Evolutionary conservation across 169 alveolate species (phyloP), one percentile per base, ranked within the genome.

Genomic region (Eimeria necatrix): DNA sequence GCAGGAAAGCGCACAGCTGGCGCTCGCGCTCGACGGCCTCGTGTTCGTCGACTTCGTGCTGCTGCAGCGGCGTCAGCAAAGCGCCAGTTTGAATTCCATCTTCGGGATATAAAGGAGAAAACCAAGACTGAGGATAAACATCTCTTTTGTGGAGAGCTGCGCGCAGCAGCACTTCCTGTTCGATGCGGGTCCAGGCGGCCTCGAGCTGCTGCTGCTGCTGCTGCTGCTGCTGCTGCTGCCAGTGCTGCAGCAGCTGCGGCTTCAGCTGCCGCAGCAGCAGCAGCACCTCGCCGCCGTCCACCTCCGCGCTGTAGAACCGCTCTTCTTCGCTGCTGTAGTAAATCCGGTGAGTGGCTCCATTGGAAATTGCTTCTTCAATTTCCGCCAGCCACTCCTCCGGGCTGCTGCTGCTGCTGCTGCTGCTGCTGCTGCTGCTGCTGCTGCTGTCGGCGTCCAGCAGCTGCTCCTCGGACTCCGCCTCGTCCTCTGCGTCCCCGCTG

Each of bases 381-480:
- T 73, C 84, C 2, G 18, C 84, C 24, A 73, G 53, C 84, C 84
- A 41, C 20, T 9, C 48, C 48, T 16, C 60, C 1, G 56, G 8
- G 41, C 60, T 74, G 56, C 49, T 8, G 1, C 22, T 74, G n/a
- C 78, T n/a, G n/a, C 8, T 12, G 85, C 85, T 8, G 1, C 22
- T 74, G n/a, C 78, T n/a, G n/a, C 8, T 12, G 85, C 85, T 74
- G 85, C 85, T 68, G 85, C 51, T 74, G 85, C 85, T 74, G 85
- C 85, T 74, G 60, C 59, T 41, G 24, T n/a, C 56, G 41, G 49
- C 7, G 41, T 24, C 10, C n/a, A 8, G 56, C 41, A 8, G 60
- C 16, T 24, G 70, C 85, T 74, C 51, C 71, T 80, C 46, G 2
- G 22, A 0, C 56, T 74, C 60, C 59, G n/a, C 60, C 56, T 74